Evolutionary conservation across 2,329 filamentous ascomycete genomes (phyloP), one percentile per base, ranked within the genome.

Genomic region (Sclerotinia borealis): DNA sequence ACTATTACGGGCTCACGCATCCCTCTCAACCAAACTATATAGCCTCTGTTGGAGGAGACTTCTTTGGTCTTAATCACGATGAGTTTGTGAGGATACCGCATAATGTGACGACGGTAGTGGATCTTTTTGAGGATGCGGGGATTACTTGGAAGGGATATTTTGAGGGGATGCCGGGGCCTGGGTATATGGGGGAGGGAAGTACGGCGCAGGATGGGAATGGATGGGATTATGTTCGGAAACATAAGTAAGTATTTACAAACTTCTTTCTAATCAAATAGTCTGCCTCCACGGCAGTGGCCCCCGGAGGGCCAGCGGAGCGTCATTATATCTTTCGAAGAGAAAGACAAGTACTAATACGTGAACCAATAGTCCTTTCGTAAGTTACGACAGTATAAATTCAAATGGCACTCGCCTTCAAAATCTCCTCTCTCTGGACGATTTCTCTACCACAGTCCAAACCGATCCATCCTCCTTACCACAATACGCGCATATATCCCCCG

Each of bases 351-450:
- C 65, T 68, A 59, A 71, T 36, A 6, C 29, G 2, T 39, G 2
- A 9, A 34, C 22, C 8, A 45, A 10, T 37, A 74, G 72, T 63
- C 64, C 75, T 71, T 69, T 78, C 4, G 75, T 86, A 54, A 76
- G 84, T 56, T 86, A 80, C 72, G 79, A 86, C 64, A 81, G 80
- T 22, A 76, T 84, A 60, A 81, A 82, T 65, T 76, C 79, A 50
- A 80, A 81, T 65, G 75, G 76, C 8, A 75, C 76, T 1, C 68
- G 88, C 25, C 77, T 88, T 2, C 78, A 80, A 41, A 80, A 83
- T 65, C 80, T 88, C 68, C 85, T 87, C 73, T 87, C 85, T 66
- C 82, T 90, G 68, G 80, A 80, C 29, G 77, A 81, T 63, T 90
- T 91, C 75, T 76, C 84, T 45, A 75, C 78, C 9, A 86, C 89